Evolutionary conservation across 768 basidiomycete species (phyloP).

Genomic region (Amanita jacksonii): DNA sequence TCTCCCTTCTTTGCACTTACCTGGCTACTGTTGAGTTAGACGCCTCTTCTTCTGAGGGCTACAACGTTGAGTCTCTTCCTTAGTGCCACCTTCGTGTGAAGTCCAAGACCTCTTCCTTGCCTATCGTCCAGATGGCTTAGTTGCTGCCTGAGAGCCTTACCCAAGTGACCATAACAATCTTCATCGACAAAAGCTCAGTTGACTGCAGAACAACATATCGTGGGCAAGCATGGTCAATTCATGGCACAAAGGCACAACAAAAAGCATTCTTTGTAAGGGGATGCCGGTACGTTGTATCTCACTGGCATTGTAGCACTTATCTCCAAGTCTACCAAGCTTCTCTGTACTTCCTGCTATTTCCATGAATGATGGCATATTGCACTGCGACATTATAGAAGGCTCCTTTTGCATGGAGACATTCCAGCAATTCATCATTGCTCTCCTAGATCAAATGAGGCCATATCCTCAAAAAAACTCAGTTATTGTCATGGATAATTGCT

Average conservation of each 20-base stretch:
- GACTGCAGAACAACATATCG: constrained; percentile 17
- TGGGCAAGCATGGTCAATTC: constrained; percentile 18
- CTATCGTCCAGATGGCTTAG: no score
- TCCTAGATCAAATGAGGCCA: constrained; percentile 2
- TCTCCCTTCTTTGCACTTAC: no score
- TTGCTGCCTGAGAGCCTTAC: no score
- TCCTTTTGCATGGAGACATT: background rate
- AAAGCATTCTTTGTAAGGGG: constrained; percentile 3
- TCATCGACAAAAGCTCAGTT: constrained; percentile 22
- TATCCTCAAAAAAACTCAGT: constrained; percentile 1
- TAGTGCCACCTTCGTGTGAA: no score
- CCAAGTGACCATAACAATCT: no score
- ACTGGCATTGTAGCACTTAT: background rate
- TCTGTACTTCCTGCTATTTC: constrained; percentile 4
- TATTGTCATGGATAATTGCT: constrained; percentile 2
- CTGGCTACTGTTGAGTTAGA: no score
- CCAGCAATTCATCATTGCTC: background rate
- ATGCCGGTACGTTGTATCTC: background rate
- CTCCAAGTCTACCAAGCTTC: background rate
- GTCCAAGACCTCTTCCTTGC: no score
- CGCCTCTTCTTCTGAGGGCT: no score
- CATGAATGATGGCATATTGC: background rate
- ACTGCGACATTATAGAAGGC: constrained; percentile 1
- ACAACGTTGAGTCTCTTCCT: no score
- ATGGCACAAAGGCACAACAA: constrained; percentile 8